phyloP scores from a whole-genome alignment of 352 stramenopile genomes.

The Elongisporangium undulatum region DNA sequence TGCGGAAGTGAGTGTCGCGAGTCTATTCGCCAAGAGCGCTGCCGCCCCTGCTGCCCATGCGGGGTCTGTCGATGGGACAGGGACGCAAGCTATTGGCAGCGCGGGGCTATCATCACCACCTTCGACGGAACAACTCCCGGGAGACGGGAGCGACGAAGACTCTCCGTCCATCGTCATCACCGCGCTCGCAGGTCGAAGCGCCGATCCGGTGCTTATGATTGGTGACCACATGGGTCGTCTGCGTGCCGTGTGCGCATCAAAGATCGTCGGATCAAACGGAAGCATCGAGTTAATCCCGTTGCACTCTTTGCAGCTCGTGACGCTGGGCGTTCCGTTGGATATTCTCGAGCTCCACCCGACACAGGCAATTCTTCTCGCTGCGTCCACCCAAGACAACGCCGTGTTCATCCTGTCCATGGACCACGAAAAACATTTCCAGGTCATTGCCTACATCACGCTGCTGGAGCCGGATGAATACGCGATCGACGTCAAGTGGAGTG shows the following conservation, averaged over 20 bases:
- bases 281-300: conserved; percentile 58
- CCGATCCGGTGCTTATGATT: conserved; percentile 56
- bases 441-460: conserved; percentile 51
- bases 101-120: conserved; percentile 8
- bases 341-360: conserved; percentile 54
- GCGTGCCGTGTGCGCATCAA: conserved; percentile 48
- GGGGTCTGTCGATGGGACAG: neutral
- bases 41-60: conserved; percentile 1
- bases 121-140: conserved; percentile 8
- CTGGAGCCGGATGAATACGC: conserved; percentile 27
- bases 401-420: conserved; percentile 69
- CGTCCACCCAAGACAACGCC: conserved; percentile 35
- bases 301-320: conserved; percentile 49
- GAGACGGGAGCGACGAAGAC: neutral
- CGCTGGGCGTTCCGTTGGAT: conserved; percentile 28
- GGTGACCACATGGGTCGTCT: conserved; percentile 57
- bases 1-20: conserved; percentile 27
- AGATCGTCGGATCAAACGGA: conserved; percentile 35
- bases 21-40: conserved; percentile 30
- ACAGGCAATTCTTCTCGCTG: conserved; percentile 42
- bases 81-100: neutral
- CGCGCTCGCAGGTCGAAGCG: conserved; percentile 31
- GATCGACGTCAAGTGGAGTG: conserved; percentile 61
- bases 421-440: conserved; percentile 60
- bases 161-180: conserved; percentile 30